Base-by-base conservation (phyloP, 768 basidiomycete genomes). In the Serendipita indica region DNA sequence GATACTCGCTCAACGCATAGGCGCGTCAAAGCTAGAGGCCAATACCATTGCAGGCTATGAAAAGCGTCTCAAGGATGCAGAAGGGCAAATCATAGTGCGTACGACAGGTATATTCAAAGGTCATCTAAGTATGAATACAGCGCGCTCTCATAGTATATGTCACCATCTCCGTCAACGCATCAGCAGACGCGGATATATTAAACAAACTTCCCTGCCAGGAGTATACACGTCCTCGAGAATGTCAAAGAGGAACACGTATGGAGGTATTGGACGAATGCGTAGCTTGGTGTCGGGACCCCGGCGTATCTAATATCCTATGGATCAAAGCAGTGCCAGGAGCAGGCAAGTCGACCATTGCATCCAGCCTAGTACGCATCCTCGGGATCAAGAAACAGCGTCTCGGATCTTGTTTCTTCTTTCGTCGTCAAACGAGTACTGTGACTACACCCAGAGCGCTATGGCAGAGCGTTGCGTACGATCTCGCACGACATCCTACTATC, bases 361-460 rank as follows among this genome's bases (percentile, higher is more conserved):
- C 49, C 3, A 54, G 22, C 49, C 49, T 54, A 6, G 49, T 54
- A 16, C 6, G 41, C 3, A 28, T 22, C 16, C n/a, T 27, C 16
- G 49, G 49, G 5, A 25, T 25, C 16, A 27, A 25, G n/a, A 16
- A 16, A 28, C 20, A 27, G 4, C 4, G 30, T 7, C 20, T 54
- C 5, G 30, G 20, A 7, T 54, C 49, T 3, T 22, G 49, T n/a
- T 54, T 54, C 49, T 54, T 54, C 49, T 54, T 54, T 30, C 49
- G 30, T 16, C 5, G 49, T 16, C 22, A 54, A 32, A 25, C 20
- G 16, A 4, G 20, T 5, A 6, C 6, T 5, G 49, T 30, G 22
- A 54, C 30, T 3, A 54, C 49, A 3, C 3, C 18, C n/a, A 37
- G 35, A 5, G 49, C 49, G 22, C 49, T 54, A 7, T 54, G 49